Conservation (phyloP, 345 rosid species). For the Eucalyptus cloeziana region DNA sequence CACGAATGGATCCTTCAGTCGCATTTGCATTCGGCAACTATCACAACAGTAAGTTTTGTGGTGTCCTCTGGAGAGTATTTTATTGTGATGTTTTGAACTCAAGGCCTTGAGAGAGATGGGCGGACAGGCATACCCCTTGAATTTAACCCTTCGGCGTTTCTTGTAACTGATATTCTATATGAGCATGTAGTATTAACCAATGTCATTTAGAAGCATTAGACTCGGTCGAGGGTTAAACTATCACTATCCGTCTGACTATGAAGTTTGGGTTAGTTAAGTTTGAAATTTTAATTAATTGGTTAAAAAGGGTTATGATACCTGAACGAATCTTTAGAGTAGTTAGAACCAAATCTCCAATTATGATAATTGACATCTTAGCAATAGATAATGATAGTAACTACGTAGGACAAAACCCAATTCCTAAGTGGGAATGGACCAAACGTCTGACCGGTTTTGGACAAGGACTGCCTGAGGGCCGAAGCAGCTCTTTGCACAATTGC, state of each 20-base stretch:
- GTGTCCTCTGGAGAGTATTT: background rate
- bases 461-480: background rate
- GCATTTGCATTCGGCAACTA: background rate
- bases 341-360: background rate
- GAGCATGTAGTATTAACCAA: background rate
- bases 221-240: background rate
- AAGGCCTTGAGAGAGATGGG: background rate
- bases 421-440: background rate
- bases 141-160: background rate
- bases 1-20: background rate
- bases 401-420: background rate
- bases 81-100: background rate
- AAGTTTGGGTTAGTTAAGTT: background rate
- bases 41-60: background rate
- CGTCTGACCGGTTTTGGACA: background rate
- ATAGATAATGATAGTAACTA: background rate
- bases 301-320: background rate
- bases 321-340: background rate
- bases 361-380: background rate
- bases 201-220: background rate
- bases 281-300: background rate
- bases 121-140: background rate
- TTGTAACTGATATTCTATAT: background rate
- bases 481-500: background rate
- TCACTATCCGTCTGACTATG: background rate